Base-by-base conservation (phyloP, 306 rosid genomes). In the Albizia julibrissin region DNA sequence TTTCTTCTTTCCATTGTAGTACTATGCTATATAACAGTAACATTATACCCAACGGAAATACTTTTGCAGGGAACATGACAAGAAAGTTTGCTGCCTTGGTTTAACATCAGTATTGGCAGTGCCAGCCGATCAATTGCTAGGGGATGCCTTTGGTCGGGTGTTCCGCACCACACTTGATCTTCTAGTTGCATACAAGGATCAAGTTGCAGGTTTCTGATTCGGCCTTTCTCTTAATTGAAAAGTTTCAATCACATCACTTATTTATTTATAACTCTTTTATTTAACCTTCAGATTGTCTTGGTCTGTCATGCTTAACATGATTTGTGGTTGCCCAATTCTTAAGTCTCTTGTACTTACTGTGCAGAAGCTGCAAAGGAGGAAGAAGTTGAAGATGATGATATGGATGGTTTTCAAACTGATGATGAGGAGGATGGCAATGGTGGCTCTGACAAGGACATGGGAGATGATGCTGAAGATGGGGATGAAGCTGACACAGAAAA, bases 11-110 rank as follows among this genome's bases (percentile, higher is more conserved):
- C 27, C 21, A 4, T 42, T 74, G 31, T 44, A 22, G 47, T 26
- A 43, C 46, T n/a, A 7, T 61, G 9, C 68, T 13, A 37, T 78
- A 39, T 50, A 13, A 79, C 56, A 18, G 4, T 70, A 21, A 40
- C 49, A 44, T 47, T 18, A 10, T 81, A 29, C 47, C 58, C 26
- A 54, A 40, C 64, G 71, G 42, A 69, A 37, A 75, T 59, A 52
- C 50, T 77, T 67, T 70, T 89, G 79, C 90, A 95, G 98, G 92
- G 98, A 93, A 84, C 95, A 95, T 74, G 97, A 95, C 71, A 95
- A 93, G 86, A 95, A 95, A 79, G 98, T 95, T 34, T 93, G 98
- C 88, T 91, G 98, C 89, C 87, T 95, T 89, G 98, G 98, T 71
- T 86, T 95, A 87, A 93, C 92, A 50, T 95, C 98, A 10, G 78